These are phyloP conservation scores for Saccharomycopsis synnaedendra DNA, from an alignment of 805 yeast species.

Conservation along the genomic window DNA sequence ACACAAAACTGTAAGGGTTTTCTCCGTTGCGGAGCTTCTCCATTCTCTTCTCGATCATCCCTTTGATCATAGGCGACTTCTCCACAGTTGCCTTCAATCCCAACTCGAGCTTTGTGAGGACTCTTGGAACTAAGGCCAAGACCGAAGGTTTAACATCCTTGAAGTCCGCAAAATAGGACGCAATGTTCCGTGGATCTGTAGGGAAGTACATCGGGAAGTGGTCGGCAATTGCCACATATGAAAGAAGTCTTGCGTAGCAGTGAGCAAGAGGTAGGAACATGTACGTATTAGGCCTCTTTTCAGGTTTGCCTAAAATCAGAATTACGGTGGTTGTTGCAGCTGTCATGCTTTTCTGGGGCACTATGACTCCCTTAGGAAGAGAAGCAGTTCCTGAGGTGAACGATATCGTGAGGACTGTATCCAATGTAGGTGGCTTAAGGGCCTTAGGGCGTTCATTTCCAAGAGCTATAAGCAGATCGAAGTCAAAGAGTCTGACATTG, in stretches of 20 bases:
- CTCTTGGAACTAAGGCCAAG: slow-evolving; percentile 52
- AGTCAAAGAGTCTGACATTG: slow-evolving; percentile 24
- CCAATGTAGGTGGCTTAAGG: slow-evolving; percentile 37
- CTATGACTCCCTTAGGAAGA: slow-evolving; percentile 63
- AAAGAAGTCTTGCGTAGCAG: slow-evolving; percentile 34
- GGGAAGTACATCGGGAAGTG: slow-evolving; percentile 37
- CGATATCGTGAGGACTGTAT: slow-evolving; percentile 47
- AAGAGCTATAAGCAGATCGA: slow-evolving; percentile 24
- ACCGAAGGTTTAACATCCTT: slow-evolving; percentile 40
- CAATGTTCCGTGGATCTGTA: slow-evolving; percentile 31
- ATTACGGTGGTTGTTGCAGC: slow-evolving; percentile 24
- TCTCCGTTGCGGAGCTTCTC: slow-evolving; percentile 24
- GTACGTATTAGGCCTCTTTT: slow-evolving; percentile 17
- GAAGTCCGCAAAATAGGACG: slow-evolving; percentile 47
- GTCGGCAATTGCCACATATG: slow-evolving; percentile 23
- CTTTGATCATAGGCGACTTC: slow-evolving; percentile 28
- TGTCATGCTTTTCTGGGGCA: slow-evolving; percentile 33
- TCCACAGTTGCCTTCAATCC: slow-evolving; percentile 40
- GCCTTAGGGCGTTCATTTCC: slow-evolving; percentile 33
- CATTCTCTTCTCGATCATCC: slow-evolving; percentile 32
- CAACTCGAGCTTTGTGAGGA: slow-evolving; percentile 50
- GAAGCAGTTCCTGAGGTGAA: slow-evolving; percentile 76
- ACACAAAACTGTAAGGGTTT: slow-evolving; percentile 25
- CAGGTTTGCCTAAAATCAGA: slow-evolving; percentile 18
- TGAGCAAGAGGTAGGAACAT: slow-evolving; percentile 43